phyloP scores from a whole-genome alignment of 2,329 filamentous ascomycete species.

The Scytalidium lignicola region DNA sequence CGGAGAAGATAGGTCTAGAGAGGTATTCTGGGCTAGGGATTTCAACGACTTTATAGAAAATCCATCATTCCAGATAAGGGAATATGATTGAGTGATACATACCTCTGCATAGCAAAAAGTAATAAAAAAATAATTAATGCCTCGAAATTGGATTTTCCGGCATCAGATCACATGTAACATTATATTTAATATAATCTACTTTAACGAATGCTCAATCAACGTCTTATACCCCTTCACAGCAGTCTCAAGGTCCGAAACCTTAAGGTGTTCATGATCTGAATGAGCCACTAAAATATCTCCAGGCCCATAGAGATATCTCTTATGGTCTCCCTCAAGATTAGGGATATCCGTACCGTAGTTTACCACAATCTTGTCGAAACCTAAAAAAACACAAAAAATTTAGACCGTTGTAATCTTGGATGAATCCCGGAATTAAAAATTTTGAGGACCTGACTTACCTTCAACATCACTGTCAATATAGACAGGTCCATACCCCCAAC shows the following conservation, averaged over 20 bases:
- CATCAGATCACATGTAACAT: no score
- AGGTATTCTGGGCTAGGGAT: slow-evolving; percentile 18
- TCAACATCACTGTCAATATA: slow-evolving; percentile 75
- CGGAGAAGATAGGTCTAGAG: background rate
- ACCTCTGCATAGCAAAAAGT: no score
- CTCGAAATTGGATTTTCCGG: no score
- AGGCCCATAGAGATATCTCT: slow-evolving; percentile 61
- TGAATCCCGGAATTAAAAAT: no score
- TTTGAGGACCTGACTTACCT: no score
- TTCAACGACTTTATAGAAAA: slow-evolving; percentile 18
- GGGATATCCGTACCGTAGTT: slow-evolving; percentile 95
- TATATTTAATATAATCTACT: no score
- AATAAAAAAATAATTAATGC: no score
- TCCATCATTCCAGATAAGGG: slow-evolving; percentile 4
- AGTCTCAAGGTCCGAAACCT: slow-evolving; percentile 66
- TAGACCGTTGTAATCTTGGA: slow-evolving; percentile 7
- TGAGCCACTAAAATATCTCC: slow-evolving; percentile 83
- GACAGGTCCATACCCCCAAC: slow-evolving; percentile 68
- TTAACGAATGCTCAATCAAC: slow-evolving; percentile 54
- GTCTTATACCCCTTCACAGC: slow-evolving; percentile 77
- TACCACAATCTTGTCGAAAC: slow-evolving; percentile 76
- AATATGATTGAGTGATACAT: background rate
- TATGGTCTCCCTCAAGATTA: slow-evolving; percentile 64
- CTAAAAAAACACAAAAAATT: slow-evolving; percentile 22
- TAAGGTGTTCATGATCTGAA: slow-evolving; percentile 75